Evolutionary conservation across 2,329 filamentous ascomycete genomes (phyloP).

Genomic region (Colletotrichum sp.): DNA sequence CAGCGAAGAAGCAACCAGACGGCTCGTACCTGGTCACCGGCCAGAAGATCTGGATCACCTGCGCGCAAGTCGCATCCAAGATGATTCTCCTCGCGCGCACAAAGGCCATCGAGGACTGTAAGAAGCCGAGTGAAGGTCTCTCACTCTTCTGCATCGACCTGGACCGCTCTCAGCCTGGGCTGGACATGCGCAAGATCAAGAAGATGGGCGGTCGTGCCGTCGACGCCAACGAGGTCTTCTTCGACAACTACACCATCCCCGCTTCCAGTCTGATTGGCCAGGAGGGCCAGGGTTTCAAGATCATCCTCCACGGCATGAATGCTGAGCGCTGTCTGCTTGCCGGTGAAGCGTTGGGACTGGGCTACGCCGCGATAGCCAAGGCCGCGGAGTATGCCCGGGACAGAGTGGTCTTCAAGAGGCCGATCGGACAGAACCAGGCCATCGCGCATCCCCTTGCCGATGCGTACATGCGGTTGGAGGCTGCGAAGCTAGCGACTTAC

Average conservation of each 20-base stretch:
- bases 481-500: conserved; percentile 69
- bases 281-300: conserved; percentile 80
- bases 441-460: conserved; percentile 71
- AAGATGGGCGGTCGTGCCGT: conserved; percentile 88
- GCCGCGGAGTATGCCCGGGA: conserved; percentile 72
- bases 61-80: conserved; percentile 79
- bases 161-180: conserved; percentile 60
- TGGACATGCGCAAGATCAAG: conserved; percentile 75
- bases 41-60: conserved; percentile 91
- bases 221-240: conserved; percentile 88
- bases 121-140: conserved; percentile 75
- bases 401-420: conserved; percentile 67
- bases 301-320: conserved; percentile 82
- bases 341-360: conserved; percentile 80
- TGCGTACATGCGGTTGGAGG: conserved; percentile 69
- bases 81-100: conserved; percentile 87
- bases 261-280: conserved; percentile 69
- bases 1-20: conserved; percentile 58
- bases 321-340: conserved; percentile 78
- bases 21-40: conserved; percentile 72
- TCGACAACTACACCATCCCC: conserved; percentile 77
- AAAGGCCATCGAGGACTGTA: conserved; percentile 69
- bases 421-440: conserved; percentile 71
- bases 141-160: conserved; percentile 84
- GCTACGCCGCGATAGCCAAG: conserved; percentile 71